Base-by-base conservation (phyloP, 2,329 filamentous ascomycete species). In the Emergomyces orientalis region DNA sequence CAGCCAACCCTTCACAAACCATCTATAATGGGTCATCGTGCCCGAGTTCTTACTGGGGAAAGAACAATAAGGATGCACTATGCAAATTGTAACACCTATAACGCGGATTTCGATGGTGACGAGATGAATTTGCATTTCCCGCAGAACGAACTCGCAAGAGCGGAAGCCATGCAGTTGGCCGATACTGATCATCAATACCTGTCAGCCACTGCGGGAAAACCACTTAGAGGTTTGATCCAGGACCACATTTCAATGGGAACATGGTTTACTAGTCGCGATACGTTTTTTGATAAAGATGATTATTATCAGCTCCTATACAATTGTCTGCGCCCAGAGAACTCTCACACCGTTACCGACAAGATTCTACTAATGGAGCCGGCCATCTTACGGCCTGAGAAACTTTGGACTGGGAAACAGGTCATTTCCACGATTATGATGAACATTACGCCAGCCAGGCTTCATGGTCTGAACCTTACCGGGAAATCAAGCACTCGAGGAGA, bases 81-180 rank as follows among this genome's bases (percentile, higher is more conserved):
- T 77, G 93, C 94, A 70, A 99, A 99, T 75, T 97, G 94, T 76
- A 99, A 99, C 72, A 97, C 94, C 0, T 99, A 99, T 81, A 99
- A 99, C 70, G 94, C 94, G 39, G 94, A 99, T 82, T 99, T 99
- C 72, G 95, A 99, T 72, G 94, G 94, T 75, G 94, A 99, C 73
- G 94, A 99, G 76, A 99, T 99, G 94, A 99, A 99, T 75, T 95
- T 99, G 92, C 94, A 99, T 77, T 97, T 99, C 72, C 94, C 94
- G 1, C 94, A 99, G 70, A 97, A 96, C 69, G 95, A 97, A 73
- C 82, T 97, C 67, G 94, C 94, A 19, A 84, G 94, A 69, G 90
- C 93, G 1, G 94, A 99, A 78, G 94, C 94, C 1, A 83, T 96
- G 68, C 90, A 91, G 68, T 88, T 99, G 70, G 94, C 94, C 45